These are phyloP conservation scores for Zymoseptoria pseudotritici DNA, from an alignment of 2,329 filamentous ascomycete genomes.

Conservation along the genomic window DNA sequence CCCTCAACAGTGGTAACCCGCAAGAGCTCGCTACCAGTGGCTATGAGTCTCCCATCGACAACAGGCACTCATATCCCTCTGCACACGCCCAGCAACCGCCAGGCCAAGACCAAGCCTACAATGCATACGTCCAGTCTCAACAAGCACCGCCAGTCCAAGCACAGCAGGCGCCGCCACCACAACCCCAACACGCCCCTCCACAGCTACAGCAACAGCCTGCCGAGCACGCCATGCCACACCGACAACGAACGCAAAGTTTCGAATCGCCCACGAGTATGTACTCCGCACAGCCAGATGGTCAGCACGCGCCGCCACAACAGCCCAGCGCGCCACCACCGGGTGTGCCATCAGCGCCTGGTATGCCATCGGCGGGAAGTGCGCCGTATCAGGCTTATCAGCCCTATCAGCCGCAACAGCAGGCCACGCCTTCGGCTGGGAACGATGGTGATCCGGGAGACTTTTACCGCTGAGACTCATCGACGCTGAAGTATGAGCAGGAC, in stretches of 20 bases:
- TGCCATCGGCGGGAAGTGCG: slow-evolving; percentile 7
- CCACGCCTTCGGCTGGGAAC: slow-evolving; percentile 12
- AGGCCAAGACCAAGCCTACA: slow-evolving; percentile 11
- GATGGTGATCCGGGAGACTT: slow-evolving; percentile 31
- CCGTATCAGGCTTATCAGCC: slow-evolving; percentile 30
- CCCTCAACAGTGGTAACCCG: slow-evolving; percentile 33
- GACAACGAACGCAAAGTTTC: slow-evolving; percentile 24
- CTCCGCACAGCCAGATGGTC: slow-evolving; percentile 18
- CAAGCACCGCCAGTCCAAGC: slow-evolving; percentile 6
- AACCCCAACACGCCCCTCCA: slow-evolving; percentile 8
- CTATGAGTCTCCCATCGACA: slow-evolving; percentile 42
- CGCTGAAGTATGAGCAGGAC: too few relatives aligned
- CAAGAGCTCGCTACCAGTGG: slow-evolving; percentile 42
- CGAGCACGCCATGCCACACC: slow-evolving; percentile 17
- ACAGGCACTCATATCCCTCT: slow-evolving; percentile 34
- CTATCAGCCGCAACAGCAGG: slow-evolving; percentile 14
- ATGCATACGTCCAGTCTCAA: slow-evolving; percentile 18
- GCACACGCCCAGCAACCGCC: slow-evolving; percentile 17
- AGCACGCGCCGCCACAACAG: slow-evolving; percentile 15
- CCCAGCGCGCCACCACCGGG: slow-evolving; percentile 28
- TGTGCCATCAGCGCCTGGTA: slow-evolving; percentile 13
- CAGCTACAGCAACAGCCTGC: slow-evolving; percentile 2
- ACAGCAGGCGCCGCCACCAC: slow-evolving; percentile 9
- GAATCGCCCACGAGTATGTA: slow-evolving; percentile 25
- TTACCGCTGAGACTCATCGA: slow-evolving; percentile 21